Percentiles rank a stretch among this genome's conserved stretches.
Evolutionary conservation across 768 basidiomycete species (phyloP).

Genomic region (Naganishia onofrii): DNA sequence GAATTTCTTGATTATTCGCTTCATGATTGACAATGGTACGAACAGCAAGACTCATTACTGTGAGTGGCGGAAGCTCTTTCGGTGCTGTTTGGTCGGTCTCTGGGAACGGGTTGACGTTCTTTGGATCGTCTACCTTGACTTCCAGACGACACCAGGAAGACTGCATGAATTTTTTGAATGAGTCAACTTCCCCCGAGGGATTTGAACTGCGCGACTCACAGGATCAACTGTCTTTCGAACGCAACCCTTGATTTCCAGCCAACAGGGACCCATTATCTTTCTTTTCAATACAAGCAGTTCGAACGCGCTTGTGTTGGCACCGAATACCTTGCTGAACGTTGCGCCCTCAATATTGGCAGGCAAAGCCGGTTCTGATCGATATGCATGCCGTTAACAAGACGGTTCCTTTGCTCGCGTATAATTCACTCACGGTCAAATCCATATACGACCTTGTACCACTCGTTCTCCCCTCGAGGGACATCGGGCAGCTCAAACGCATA

Average conservation of each 20-base stretch:
- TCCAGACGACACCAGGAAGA: constrained; percentile 97
- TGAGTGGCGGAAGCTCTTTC: constrained; percentile 80
- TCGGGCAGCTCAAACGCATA: constrained; percentile 88
- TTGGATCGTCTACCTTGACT: constrained; percentile 75
- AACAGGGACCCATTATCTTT: constrained; percentile 99
- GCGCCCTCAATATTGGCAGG: constrained; percentile 71
- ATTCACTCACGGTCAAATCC: constrained; percentile 69
- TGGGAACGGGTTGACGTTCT: constrained; percentile 77
- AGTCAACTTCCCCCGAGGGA: too few species aligned
- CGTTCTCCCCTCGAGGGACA: constrained; percentile 69
- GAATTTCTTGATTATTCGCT: constrained; percentile 89
- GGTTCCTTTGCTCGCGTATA: neutral
- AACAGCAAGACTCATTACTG: constrained; percentile 80
- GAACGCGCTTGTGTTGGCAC: constrained; percentile 87
- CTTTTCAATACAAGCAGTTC: constrained; percentile 89
- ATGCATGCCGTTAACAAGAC: neutral
- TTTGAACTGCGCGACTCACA: constrained; percentile 56
- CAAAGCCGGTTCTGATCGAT: constrained; percentile 67
- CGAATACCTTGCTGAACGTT: constrained; percentile 82
- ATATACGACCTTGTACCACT: constrained; percentile 93
- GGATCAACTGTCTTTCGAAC: constrained; percentile 68
- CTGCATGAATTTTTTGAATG: constrained; percentile 54
- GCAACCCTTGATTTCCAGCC: constrained; percentile 80
- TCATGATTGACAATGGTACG: constrained; percentile 90
- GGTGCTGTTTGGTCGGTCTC: constrained; percentile 69